Evolutionary conservation across 23 red algal species (phyloP).

Genomic region (Pyropia haitanensis): DNA sequence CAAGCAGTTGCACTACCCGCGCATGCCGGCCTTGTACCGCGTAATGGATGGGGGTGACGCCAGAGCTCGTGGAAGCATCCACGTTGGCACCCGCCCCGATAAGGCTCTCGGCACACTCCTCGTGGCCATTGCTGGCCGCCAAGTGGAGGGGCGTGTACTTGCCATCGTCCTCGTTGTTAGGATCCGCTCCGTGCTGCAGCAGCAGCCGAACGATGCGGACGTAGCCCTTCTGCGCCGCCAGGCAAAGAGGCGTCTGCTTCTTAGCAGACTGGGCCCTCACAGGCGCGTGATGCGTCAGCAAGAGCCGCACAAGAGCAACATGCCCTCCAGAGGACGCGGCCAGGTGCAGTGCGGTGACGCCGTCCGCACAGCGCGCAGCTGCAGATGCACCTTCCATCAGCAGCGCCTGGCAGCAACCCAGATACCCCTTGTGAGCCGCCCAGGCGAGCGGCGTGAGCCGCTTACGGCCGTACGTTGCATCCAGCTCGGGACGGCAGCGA

Average conservation of each 20-base stretch:
- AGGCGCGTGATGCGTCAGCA: constrained; percentile 37
- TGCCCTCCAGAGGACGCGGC: constrained; percentile 64
- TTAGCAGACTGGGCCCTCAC: constrained; percentile 59
- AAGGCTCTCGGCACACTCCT: constrained; percentile 14
- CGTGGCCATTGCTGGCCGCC: constrained; percentile 33
- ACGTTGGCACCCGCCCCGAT: constrained; percentile 40
- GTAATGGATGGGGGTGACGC: constrained; percentile 79
- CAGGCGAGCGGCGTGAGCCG: constrained; percentile 71
- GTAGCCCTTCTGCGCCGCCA: constrained; percentile 74
- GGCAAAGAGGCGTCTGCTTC: constrained; percentile 68
- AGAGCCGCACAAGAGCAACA: constrained; percentile 22
- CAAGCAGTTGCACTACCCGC: constrained; percentile 36
- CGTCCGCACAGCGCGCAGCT: constrained; percentile 62
- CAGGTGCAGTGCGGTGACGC: constrained; percentile 77
- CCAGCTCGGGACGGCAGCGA: constrained; percentile 59
- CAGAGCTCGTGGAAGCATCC: constrained; percentile 35
- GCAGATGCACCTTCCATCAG: constrained; percentile 44
- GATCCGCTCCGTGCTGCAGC: constrained; percentile 47
- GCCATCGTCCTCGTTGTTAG: constrained; percentile 53
- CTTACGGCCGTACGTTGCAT: constrained; percentile 44
- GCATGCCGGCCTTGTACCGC: constrained; percentile 58
- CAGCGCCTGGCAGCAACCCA: constrained; percentile 60
- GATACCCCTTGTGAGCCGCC: constrained; percentile 82
- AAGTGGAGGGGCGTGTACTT: constrained; percentile 66
- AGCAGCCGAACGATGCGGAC: constrained; percentile 43